phyloP scores from a whole-genome alignment of 73 alveolate species.

The Blepharisma stoltei region DNA sequence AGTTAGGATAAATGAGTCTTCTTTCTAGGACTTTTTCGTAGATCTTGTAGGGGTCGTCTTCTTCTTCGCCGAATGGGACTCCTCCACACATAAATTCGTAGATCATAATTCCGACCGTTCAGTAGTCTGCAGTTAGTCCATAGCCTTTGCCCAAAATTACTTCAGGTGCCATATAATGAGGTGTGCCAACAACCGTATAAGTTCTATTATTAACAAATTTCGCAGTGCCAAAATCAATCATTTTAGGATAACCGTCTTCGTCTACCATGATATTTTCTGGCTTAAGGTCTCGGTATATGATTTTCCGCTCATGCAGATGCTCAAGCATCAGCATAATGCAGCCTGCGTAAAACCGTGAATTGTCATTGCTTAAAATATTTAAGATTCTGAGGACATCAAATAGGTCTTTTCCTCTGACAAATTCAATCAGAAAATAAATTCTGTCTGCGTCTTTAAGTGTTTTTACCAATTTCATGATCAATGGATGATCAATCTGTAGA shows the following conservation, averaged over 20 bases:
- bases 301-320: conserved; percentile 51
- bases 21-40: neutral
- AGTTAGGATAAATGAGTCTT: neutral
- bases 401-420: conserved; percentile 54
- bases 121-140: conserved; percentile 28
- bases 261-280: conserved; percentile 70
- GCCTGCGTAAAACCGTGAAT: conserved; percentile 50
- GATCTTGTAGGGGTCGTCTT: conserved; percentile 25
- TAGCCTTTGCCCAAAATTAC: conserved; percentile 41
- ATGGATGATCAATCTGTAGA: conserved; percentile 44
- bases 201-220: conserved; percentile 60
- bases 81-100: conserved; percentile 42
- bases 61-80: conserved; percentile 44
- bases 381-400: conserved; percentile 60
- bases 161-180: conserved; percentile 48
- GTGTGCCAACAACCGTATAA: conserved; percentile 56
- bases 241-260: conserved; percentile 53
- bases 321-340: conserved; percentile 48
- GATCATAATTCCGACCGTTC: conserved; percentile 32
- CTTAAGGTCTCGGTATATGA: conserved; percentile 60
- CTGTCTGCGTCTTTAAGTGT: conserved; percentile 48
- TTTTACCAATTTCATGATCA: conserved; percentile 50
- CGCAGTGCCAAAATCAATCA: conserved; percentile 71
- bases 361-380: conserved; percentile 44
- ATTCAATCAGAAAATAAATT: conserved; percentile 52